These are phyloP conservation scores for Cantharellus cinnabarinus DNA, from an alignment of 768 basidiomycete species.

Conservation along the genomic window DNA sequence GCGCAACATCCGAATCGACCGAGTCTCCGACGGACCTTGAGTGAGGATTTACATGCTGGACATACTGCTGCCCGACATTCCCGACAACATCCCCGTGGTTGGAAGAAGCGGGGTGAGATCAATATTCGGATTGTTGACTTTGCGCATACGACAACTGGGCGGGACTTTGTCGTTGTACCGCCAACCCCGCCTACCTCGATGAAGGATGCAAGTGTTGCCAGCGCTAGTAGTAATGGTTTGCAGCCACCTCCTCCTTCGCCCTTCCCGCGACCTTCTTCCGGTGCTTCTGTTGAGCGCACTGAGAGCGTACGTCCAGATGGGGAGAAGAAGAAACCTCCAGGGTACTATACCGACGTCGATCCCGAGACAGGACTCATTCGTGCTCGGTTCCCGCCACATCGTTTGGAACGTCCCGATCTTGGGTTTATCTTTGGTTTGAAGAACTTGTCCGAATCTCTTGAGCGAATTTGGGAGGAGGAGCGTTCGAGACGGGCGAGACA, in stretches of 20 bases:
- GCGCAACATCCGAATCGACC: slow-evolving; percentile 6
- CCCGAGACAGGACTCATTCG: slow-evolving; percentile 64
- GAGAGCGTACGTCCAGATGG: slow-evolving; percentile 16
- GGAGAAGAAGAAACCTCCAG: slow-evolving; percentile 30
- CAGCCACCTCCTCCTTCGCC: slow-evolving; percentile 9
- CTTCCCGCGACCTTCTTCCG: neutral
- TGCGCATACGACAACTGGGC: slow-evolving; percentile 92
- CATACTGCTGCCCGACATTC: slow-evolving; percentile 37
- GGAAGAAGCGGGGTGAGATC: slow-evolving; percentile 71
- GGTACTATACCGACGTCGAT: slow-evolving; percentile 68
- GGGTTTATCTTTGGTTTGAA: slow-evolving; percentile 86
- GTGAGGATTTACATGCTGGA: slow-evolving; percentile 57
- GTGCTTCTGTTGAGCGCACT: neutral
- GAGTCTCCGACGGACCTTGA: slow-evolving; percentile 49
- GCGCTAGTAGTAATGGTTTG: slow-evolving; percentile 20
- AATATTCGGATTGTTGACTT: slow-evolving; percentile 96
- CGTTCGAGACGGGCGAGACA: slow-evolving; percentile 34
- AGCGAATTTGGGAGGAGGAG: slow-evolving; percentile 77
- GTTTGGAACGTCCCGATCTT: slow-evolving; percentile 72
- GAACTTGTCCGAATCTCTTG: slow-evolving; percentile 54
- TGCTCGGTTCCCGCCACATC: slow-evolving; percentile 88
- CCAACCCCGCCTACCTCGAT: neutral
- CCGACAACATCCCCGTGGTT: slow-evolving; percentile 16
- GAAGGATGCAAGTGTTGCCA: slow-evolving; percentile 13
- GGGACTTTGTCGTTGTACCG: slow-evolving; percentile 42